A percentile compares a stretch with the other conserved stretches of the same genome.
Evolutionary conservation across 306 rosid genomes (phyloP).

Genomic region (Vicia villosa): DNA sequence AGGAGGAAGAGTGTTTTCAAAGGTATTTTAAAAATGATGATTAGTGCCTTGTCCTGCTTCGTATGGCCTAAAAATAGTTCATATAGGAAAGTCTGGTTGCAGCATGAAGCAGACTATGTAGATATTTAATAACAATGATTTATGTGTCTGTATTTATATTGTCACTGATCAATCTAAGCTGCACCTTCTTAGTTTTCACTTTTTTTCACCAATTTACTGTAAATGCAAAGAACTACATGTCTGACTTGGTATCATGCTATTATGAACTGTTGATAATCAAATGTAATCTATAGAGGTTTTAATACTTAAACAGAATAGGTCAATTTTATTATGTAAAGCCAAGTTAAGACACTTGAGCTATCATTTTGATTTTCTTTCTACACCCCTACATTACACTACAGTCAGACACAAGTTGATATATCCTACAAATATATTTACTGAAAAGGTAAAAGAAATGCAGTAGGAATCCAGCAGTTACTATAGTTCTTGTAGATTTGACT

Average conservation of each 20-base stretch:
- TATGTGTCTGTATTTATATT: slow-evolving; percentile 5
- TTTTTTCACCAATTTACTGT: background rate
- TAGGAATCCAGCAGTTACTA: slow-evolving; percentile 16
- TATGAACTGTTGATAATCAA: background rate
- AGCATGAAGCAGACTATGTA: slow-evolving; percentile 24
- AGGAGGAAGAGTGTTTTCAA: slow-evolving; percentile 55
- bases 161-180: slow-evolving; percentile 4
- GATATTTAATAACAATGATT: background rate
- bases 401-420: slow-evolving; percentile 11
- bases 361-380: background rate
- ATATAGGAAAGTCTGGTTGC: slow-evolving; percentile 16
- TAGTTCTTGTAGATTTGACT: background rate
- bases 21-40: slow-evolving; percentile 50
- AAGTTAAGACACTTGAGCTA: background rate
- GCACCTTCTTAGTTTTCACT: background rate
- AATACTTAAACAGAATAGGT: background rate
- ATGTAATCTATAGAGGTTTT: background rate
- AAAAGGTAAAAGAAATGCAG: background rate
- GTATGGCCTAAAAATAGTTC: slow-evolving; percentile 9
- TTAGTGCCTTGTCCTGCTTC: slow-evolving; percentile 23
- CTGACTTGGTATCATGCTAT: background rate
- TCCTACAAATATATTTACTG: slow-evolving; percentile 25
- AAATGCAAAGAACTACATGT: background rate
- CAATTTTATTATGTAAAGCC: background rate
- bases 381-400: background rate